Base-by-base conservation (phyloP, 495 filamentous ascomycete species). In the Penicillium manginii region DNA sequence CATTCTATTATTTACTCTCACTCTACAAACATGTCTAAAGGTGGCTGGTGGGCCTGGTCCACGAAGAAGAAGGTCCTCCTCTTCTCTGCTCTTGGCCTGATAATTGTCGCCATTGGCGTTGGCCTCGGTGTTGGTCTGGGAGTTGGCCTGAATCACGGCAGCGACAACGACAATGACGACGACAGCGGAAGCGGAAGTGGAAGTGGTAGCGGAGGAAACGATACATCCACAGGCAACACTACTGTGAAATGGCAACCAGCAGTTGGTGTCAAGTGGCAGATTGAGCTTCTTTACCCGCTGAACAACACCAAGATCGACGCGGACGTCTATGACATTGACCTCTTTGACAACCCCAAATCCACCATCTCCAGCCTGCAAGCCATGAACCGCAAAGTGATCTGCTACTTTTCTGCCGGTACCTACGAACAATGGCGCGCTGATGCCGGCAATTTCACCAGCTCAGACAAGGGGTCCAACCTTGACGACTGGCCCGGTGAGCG, bases 341-440 rank as follows among this genome's bases (percentile, higher is more conserved):
- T 89, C 4, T 86, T 86, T 73, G 69, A 75, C 50, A 88, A 81
- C 51, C 42, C 66, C 21, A 66, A 67, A 6, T 60, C 70, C 17
- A 76, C 66, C 3, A 84, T 88, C 54, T 54, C 70, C 4, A 57
- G 66, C 0, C 73, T 89, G 1, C 82, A 88, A 42, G 40, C 33
- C 4, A 55, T 70, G 29, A 75, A 73, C 12, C 76, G 82, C 54
- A 85, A 80, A 46, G 83, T 89, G 23, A 87, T 91, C 55, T 91
- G 88, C 76, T 91, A 91, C 67, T 91, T 90, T 74, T 84, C 81
- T 11, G 88, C 87, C 1, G 88, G 88, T 6, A 83, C 79, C 15
- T 88, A 81, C 56, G 85, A 88, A 70, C 65, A 81, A 55, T 83
- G 77, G 70, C 81, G 87, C 5, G 67, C 75, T 5, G 88, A 91